Percentiles rank a stretch among this genome's conserved stretches.
phyloP scores from a whole-genome alignment of 2,329 filamentous ascomycete genomes.

The Fusarium anthophilum region DNA sequence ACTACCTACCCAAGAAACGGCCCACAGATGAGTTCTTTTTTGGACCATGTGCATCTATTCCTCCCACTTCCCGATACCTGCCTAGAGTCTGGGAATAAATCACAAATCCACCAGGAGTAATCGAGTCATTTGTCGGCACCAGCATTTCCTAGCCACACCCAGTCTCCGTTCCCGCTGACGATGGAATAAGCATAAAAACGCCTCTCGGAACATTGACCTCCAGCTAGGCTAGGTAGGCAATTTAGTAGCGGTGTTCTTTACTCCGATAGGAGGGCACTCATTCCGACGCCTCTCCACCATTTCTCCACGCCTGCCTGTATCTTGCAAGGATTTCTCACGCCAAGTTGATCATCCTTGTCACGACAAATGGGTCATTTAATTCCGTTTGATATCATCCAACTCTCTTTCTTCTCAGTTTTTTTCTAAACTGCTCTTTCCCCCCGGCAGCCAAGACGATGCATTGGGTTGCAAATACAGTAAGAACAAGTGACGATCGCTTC shows the following conservation, averaged over 20 bases:
- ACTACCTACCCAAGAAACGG: background rate
- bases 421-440: background rate
- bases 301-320: conserved; percentile 7
- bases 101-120: background rate
- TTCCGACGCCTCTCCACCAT: conserved; percentile 5
- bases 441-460: background rate
- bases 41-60: background rate
- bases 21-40: background rate
- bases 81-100: background rate
- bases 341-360: background rate
- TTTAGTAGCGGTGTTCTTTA: background rate
- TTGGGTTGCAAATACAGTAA: background rate
- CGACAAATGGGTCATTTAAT: background rate
- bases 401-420: no score
- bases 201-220: conserved; percentile 13
- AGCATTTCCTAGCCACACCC: background rate
- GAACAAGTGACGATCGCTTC: conserved; percentile 3
- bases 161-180: background rate
- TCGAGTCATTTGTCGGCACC: background rate
- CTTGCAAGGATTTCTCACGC: background rate
- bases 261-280: conserved; percentile 12
- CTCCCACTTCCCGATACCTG: background rate
- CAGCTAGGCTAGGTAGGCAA: background rate
- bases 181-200: conserved; percentile 33
- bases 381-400: background rate